Evolutionary conservation across 805 yeast genomes (phyloP).

Genomic region (Nakazawaea peltata): DNA sequence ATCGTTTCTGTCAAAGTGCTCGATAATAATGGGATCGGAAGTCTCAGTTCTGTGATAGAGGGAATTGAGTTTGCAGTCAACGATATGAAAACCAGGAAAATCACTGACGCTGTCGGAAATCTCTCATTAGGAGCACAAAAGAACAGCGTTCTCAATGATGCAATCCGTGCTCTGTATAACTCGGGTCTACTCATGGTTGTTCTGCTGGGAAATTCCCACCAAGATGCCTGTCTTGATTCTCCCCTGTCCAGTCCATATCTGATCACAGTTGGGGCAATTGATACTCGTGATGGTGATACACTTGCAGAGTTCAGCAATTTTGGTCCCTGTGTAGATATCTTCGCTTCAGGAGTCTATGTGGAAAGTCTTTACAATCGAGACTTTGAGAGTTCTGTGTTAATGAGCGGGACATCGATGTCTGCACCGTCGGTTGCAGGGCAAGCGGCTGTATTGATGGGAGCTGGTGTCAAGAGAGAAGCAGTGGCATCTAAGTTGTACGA

Average conservation of each 20-base stretch:
- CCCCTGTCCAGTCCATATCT: constrained; percentile 75
- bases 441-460: constrained; percentile 44
- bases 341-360: constrained; percentile 74
- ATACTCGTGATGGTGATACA: constrained; percentile 59
- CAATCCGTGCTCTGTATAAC: constrained; percentile 65
- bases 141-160: constrained; percentile 61
- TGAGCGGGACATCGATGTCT: constrained; percentile 81
- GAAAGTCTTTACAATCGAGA: constrained; percentile 38
- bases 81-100: constrained; percentile 32
- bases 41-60: constrained; percentile 53
- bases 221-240: constrained; percentile 75
- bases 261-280: constrained; percentile 84
- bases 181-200: constrained; percentile 67
- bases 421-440: constrained; percentile 69
- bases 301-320: constrained; percentile 82
- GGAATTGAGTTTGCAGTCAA: constrained; percentile 64
- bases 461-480: constrained; percentile 36
- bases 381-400: constrained; percentile 19
- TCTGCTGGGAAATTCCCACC: constrained; percentile 82
- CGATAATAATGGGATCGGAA: constrained; percentile 61
- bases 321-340: constrained; percentile 86
- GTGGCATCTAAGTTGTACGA: constrained; percentile 34
- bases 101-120: constrained; percentile 57
- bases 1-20: constrained; percentile 72
- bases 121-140: constrained; percentile 72